Base-by-base conservation (phyloP, 1,139 yeast species). In the Meyerozyma sp. region DNA sequence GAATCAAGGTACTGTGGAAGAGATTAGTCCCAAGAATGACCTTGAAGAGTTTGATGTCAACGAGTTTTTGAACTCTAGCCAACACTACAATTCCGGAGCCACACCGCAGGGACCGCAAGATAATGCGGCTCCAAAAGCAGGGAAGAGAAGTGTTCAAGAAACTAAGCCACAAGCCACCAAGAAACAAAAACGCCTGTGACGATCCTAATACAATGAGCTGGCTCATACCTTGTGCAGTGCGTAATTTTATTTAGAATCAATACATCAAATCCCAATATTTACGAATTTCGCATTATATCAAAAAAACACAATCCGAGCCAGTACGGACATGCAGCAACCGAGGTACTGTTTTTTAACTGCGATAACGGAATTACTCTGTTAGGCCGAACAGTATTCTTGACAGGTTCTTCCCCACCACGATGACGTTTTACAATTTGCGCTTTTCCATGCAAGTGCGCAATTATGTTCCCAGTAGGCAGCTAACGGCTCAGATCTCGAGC, bases 171-270 rank as follows among this genome's bases (percentile, higher is more conserved):
- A 30, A 13, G 34, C 34, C 20, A 13, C 34, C 34, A 30, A 30
- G 20, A 30, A 30, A 11, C 34, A 30, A 10, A 30, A 30, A 13
- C 34, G 34, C 10, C 20, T 14, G 16, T 30, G 20, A 30, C 10
- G 10, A 13, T 7, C 16, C 20, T n/a, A 11, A 13, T 30, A 8
- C 14, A 49, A 49, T 47, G 43, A 50, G 50, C 30, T 42, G 42
- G 36, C 53, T 49, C 55, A 51, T 51, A 40, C 8, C 34, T 8
- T 13, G 14, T 11, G 20, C 10, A 30, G 34, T 13, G 14, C 34
- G 14, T 16, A 13, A 28, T 28, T n/a, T 13, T 27, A 27, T 11
- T 27, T 27, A 27, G 29, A 27, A 5, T n/a, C 29, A 10, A 11
- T 27, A 27, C 29, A 27, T 27, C 3, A 11, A 8, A 4, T 27